phyloP scores from a whole-genome alignment of 108 stramenopile species.

The Stephanodiscus triporus region DNA sequence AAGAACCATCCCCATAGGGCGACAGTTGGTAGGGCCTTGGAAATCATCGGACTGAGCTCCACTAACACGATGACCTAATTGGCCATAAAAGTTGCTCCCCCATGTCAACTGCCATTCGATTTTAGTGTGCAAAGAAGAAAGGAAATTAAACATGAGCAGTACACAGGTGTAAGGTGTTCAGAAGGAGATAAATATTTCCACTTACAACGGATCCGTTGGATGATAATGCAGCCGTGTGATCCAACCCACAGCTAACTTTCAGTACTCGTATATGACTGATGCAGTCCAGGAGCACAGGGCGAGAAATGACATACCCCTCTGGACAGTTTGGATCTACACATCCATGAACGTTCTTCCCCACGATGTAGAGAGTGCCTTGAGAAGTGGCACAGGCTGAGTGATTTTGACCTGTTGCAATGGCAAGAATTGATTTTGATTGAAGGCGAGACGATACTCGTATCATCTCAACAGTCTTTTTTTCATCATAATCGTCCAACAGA shows the following conservation, averaged over 20 bases:
- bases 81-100: slow-evolving; percentile 67
- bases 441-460: slow-evolving; percentile 51
- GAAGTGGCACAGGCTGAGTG: slow-evolving; percentile 66
- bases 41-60: slow-evolving; percentile 3
- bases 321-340: slow-evolving; percentile 62
- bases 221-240: slow-evolving; percentile 75
- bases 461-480: slow-evolving; percentile 4
- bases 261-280: slow-evolving; percentile 50
- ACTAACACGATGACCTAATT: slow-evolving; percentile 61
- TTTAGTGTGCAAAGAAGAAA: background rate
- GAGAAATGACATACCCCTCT: slow-evolving; percentile 23
- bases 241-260: slow-evolving; percentile 66
- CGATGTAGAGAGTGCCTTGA: slow-evolving; percentile 54
- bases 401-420: slow-evolving; percentile 47
- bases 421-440: slow-evolving; percentile 53
- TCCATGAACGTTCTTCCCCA: slow-evolving; percentile 65
- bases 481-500: background rate
- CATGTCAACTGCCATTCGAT: slow-evolving; percentile 50
- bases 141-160: background rate
- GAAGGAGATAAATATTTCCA: background rate
- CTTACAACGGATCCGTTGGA: slow-evolving; percentile 57
- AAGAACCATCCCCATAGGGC: slow-evolving; percentile 47
- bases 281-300: slow-evolving; percentile 56
- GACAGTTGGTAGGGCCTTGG: slow-evolving; percentile 22
- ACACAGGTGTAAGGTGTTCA: background rate